These are phyloP conservation scores for Ensete glaucum DNA, from an alignment of 176 grass and related monocot species.

Conservation along the genomic window DNA sequence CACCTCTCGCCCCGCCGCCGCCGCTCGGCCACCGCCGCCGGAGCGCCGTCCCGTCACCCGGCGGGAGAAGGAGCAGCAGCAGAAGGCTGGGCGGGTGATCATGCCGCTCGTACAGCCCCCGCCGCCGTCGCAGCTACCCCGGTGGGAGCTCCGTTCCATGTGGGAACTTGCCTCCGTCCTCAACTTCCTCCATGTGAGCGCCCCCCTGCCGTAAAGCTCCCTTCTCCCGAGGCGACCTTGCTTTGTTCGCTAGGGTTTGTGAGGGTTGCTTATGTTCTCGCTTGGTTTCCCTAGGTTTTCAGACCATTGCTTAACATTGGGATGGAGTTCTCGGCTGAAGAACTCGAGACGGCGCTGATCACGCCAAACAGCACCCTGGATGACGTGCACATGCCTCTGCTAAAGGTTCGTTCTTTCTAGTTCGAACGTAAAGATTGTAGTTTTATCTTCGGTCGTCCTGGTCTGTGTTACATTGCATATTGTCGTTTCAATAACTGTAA, in stretches of 20 bases:
- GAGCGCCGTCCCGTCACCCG: conserved; percentile 33
- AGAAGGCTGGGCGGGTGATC: conserved; percentile 41
- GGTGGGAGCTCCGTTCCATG: conserved; percentile 70
- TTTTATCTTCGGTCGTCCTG: not conserved
- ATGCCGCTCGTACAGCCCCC: conserved; percentile 63
- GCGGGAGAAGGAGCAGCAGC: conserved; percentile 25
- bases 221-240: conserved; percentile 6
- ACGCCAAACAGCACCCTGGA: conserved; percentile 51
- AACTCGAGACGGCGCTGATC: conserved; percentile 78
- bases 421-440: not conserved
- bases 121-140: conserved; percentile 37
- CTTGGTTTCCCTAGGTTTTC: conserved; percentile 53
- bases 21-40: conserved; percentile 22
- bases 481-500: not conserved
- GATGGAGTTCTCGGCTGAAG: conserved; percentile 83
- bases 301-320: conserved; percentile 63
- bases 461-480: not conserved
- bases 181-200: conserved; percentile 81
- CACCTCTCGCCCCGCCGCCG: conserved; percentile 27
- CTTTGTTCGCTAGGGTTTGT: conserved; percentile 21
- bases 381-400: conserved; percentile 71
- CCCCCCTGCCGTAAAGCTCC: not conserved
- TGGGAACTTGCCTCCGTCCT: conserved; percentile 90
- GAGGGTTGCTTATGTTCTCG: conserved; percentile 10
- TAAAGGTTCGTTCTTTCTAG: conserved; percentile 50